These are phyloP conservation scores for Nigrospora sphaerica DNA, from an alignment of 2,329 filamentous ascomycete species.

Conservation along the genomic window DNA sequence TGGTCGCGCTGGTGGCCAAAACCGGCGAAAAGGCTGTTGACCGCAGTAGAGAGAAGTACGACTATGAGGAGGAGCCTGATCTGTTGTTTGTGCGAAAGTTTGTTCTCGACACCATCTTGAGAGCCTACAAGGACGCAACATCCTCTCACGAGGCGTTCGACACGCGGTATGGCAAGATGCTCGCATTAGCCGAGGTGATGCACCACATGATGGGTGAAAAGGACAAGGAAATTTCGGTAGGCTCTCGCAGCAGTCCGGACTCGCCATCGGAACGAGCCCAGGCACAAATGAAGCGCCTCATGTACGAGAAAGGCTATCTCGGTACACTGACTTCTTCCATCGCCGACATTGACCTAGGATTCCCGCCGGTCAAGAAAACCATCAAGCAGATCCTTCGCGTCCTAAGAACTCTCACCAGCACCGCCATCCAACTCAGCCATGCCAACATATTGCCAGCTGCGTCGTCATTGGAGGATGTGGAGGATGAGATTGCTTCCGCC, in stretches of 20 bases:
- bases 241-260: slow-evolving; percentile 20
- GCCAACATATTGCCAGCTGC: slow-evolving; percentile 65
- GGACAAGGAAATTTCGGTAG: slow-evolving; percentile 48
- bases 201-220: slow-evolving; percentile 82
- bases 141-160: slow-evolving; percentile 74
- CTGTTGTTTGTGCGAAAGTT: slow-evolving; percentile 91
- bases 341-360: slow-evolving; percentile 91
- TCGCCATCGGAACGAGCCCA: slow-evolving; percentile 51
- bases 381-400: slow-evolving; percentile 95
- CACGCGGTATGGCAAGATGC: slow-evolving; percentile 77
- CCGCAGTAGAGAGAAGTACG: slow-evolving; percentile 48
- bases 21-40: slow-evolving; percentile 69
- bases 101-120: slow-evolving; percentile 86
- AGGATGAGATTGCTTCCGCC: slow-evolving; percentile 81
- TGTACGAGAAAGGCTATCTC: slow-evolving; percentile 98
- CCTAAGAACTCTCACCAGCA: slow-evolving; percentile 77
- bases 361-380: slow-evolving; percentile 84
- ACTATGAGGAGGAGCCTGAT: slow-evolving; percentile 73
- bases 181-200: slow-evolving; percentile 86
- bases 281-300: slow-evolving; percentile 81
- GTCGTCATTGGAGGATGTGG: slow-evolving; percentile 60
- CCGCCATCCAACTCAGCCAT: slow-evolving; percentile 79
- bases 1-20: slow-evolving; percentile 82
- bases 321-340: slow-evolving; percentile 84
- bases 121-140: slow-evolving; percentile 84